phyloP scores from a whole-genome alignment of 345 rosid species.

The Erucastrum elatum region DNA sequence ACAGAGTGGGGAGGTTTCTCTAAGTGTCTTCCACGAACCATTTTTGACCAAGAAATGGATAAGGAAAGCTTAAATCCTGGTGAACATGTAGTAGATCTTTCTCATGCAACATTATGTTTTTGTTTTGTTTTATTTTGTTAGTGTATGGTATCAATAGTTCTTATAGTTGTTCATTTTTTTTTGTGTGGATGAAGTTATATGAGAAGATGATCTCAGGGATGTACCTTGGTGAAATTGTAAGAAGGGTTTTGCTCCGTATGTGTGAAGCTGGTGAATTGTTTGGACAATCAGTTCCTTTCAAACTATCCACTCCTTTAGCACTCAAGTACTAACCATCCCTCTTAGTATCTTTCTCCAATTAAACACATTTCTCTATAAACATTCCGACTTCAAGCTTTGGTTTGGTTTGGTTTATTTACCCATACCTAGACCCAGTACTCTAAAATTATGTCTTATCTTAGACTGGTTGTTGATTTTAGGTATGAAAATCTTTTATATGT shows the following conservation, averaged over 20 bases:
- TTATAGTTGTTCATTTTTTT: conserved; percentile 9
- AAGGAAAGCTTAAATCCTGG: conserved; percentile 72
- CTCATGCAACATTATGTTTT: background rate
- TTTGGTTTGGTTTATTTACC: too few species aligned
- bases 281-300: conserved; percentile 45
- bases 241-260: conserved; percentile 60
- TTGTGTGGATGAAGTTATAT: conserved; percentile 52
- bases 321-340: conserved; percentile 44
- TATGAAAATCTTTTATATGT: too few species aligned
- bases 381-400: background rate
- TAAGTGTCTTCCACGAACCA: conserved; percentile 64
- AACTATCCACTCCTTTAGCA: conserved; percentile 54
- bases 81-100: conserved; percentile 62
- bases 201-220: conserved; percentile 96
- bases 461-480: too few species aligned
- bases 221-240: conserved; percentile 90
- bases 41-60: conserved; percentile 75
- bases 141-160: background rate
- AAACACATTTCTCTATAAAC: background rate
- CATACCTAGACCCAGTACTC: too few species aligned
- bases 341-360: conserved; percentile 15
- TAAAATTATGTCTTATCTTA: too few species aligned
- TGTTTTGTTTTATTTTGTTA: background rate
- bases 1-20: conserved; percentile 95
- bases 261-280: conserved; percentile 61